These are phyloP conservation scores for Pyrenophora graminea DNA, from an alignment of 2,329 filamentous ascomycete genomes.

Conservation along the genomic window DNA sequence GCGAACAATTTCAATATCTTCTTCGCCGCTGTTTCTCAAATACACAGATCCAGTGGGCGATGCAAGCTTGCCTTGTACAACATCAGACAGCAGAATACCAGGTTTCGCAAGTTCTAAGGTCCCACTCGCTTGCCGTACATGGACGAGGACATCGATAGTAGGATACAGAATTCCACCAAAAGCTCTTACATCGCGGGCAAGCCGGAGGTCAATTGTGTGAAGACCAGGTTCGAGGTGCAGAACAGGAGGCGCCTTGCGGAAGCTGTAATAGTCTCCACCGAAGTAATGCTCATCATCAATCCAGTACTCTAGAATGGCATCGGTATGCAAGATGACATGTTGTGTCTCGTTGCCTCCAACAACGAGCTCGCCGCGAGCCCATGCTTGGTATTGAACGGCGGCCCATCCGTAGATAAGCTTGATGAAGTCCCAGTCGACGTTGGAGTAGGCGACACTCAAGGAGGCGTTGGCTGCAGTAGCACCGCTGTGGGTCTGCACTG, in stretches of 20 bases:
- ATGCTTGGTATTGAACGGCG: constrained; percentile 62
- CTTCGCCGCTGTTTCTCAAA: constrained; percentile 52
- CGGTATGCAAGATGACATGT: constrained; percentile 51
- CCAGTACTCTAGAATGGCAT: constrained; percentile 58
- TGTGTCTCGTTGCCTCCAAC: constrained; percentile 43
- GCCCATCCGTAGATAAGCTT: constrained; percentile 63
- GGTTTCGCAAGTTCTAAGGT: constrained; percentile 41
- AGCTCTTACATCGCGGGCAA: constrained; percentile 61
- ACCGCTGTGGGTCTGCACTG: constrained; percentile 34
- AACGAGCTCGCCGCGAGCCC: constrained; percentile 57
- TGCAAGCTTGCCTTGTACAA: constrained; percentile 54
- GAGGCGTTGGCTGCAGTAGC: constrained; percentile 42
- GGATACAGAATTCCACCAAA: constrained; percentile 58
- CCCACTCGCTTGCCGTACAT: constrained; percentile 25
- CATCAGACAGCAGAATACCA: constrained; percentile 55
- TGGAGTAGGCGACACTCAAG: constrained; percentile 53
- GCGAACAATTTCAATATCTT: constrained; percentile 42
- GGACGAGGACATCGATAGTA: constrained; percentile 48
- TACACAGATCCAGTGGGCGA: constrained; percentile 55
- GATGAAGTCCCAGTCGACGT: constrained; percentile 59
- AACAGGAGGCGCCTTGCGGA: constrained; percentile 55
- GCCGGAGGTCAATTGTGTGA: constrained; percentile 58
- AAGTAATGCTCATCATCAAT: constrained; percentile 58
- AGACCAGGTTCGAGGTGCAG: constrained; percentile 55
- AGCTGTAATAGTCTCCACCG: constrained; percentile 62